Evolutionary conservation across 1,284 basidiomycete genomes (phyloP).

Genomic region (Exobasidium rhododendri): DNA sequence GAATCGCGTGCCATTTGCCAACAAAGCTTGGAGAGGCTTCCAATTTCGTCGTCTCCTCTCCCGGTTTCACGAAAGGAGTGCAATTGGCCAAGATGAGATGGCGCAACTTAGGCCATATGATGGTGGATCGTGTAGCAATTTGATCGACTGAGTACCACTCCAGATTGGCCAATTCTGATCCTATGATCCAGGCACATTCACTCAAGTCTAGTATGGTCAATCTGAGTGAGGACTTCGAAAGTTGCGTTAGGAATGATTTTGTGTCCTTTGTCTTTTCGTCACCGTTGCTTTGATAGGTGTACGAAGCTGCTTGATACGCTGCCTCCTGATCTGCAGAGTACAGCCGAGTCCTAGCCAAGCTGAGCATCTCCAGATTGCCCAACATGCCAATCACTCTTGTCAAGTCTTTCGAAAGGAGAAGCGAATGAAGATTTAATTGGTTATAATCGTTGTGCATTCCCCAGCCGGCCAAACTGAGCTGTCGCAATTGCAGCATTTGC

Average conservation of each 20-base stretch:
- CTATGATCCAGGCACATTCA: slow-evolving; percentile 1
- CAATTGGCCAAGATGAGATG: background rate
- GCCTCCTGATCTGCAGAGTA: background rate
- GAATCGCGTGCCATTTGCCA: slow-evolving; percentile 1
- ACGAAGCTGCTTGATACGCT: background rate
- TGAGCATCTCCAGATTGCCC: background rate
- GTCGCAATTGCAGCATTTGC: background rate
- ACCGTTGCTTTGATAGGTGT: background rate
- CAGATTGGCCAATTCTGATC: background rate
- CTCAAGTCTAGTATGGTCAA: background rate
- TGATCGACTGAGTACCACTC: background rate
- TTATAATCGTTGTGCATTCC: too few relatives aligned
- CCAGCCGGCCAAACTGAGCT: background rate
- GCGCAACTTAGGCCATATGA: slow-evolving; percentile 5
- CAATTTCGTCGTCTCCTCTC: background rate
- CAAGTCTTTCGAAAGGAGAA: too few relatives aligned
- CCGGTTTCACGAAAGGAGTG: background rate
- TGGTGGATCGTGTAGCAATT: background rate
- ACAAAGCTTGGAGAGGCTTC: background rate
- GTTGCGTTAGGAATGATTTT: background rate
- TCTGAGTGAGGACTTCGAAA: background rate
- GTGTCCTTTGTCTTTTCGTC: background rate
- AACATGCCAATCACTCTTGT: background rate
- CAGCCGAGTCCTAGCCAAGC: background rate
- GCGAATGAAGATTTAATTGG: too few relatives aligned